Base-by-base conservation (phyloP, 106 monocot genomes). In the Phalaenopsis aphrodite region DNA sequence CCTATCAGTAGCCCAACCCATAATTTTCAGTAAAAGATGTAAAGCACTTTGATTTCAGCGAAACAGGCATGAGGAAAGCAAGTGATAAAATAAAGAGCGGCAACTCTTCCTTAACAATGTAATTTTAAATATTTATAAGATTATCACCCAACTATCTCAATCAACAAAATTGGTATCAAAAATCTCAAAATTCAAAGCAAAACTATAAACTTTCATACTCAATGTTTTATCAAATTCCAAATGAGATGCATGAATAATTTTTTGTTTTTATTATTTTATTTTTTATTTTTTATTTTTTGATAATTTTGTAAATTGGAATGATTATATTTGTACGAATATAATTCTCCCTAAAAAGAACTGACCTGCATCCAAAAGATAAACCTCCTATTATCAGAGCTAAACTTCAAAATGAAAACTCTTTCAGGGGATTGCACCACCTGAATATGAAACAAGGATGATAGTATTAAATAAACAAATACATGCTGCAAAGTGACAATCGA, bases 281-380 rank as follows among this genome's bases (percentile, higher is more conserved):
- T 0, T 0, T 30, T 30, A 10, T 1, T 18, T 7, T 61, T 61
- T 61, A n/a, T 61, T 52, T 52, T 61, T 18, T 61, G 61, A 21
- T n/a, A 61, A 61, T 61, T 61, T 61, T 61, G 61, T 21, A 61
- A 61, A 18, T 21, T 21, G 61, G 61, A 21, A 52, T 52, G 10
- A 52, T 52, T 52, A 5, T 6, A 61, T 5, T 61, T 18, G 3
- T 61, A 21, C 5, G 7, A 4, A 21, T 8, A 21, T 61, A 61
- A 61, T 2, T 61, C n/a, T 61, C 61, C 21, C 43, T 42, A 43
- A 74, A 43, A 43, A 43, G 43, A 38, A 46, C 47, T 72, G 41
- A 98, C 98, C 94, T 98, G 98, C 94, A 98, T 94, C 98, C 98
- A 98, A 78, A 98, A 94, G 79, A 98, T 94, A 78, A 89, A 91